These are phyloP conservation scores for Aspergillus proliferans DNA, from an alignment of 2,329 filamentous ascomycete genomes.

Conservation along the genomic window DNA sequence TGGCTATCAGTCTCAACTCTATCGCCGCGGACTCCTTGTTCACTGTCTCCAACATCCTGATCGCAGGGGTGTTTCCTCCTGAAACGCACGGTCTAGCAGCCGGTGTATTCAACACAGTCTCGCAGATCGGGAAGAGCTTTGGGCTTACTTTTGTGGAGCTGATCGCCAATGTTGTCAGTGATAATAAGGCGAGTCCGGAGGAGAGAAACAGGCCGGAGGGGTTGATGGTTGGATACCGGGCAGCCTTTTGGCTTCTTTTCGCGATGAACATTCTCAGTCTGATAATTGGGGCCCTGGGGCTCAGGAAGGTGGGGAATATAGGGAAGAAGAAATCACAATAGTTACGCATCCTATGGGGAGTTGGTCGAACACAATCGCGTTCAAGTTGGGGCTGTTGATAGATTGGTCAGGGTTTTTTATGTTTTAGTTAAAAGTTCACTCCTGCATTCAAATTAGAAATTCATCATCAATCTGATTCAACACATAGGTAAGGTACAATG, in stretches of 20 bases:
- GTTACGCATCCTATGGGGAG: not conserved
- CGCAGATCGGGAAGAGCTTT: slow-evolving; percentile 50
- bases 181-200: slow-evolving; percentile 19
- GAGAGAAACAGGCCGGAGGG: slow-evolving; percentile 14
- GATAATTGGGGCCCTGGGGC: not conserved
- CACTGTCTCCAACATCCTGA: slow-evolving; percentile 50
- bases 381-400: not conserved
- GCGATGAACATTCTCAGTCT: not conserved
- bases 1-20: slow-evolving; percentile 19
- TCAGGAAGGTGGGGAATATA: not conserved
- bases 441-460: not conserved
- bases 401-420: not conserved
- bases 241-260: slow-evolving; percentile 39
- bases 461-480: not conserved
- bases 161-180: slow-evolving; percentile 35
- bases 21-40: slow-evolving; percentile 37
- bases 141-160: slow-evolving; percentile 46
- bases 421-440: not conserved
- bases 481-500: not conserved
- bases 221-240: slow-evolving; percentile 46
- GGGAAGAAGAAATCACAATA: not conserved
- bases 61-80: slow-evolving; percentile 49
- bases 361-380: not conserved
- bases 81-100: slow-evolving; percentile 53
- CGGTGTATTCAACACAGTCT: slow-evolving; percentile 54